Percentiles rank a stretch among this genome's conserved stretches.
phyloP scores from a whole-genome alignment of 345 rosid genomes.

The Aurinia saxatilis region DNA sequence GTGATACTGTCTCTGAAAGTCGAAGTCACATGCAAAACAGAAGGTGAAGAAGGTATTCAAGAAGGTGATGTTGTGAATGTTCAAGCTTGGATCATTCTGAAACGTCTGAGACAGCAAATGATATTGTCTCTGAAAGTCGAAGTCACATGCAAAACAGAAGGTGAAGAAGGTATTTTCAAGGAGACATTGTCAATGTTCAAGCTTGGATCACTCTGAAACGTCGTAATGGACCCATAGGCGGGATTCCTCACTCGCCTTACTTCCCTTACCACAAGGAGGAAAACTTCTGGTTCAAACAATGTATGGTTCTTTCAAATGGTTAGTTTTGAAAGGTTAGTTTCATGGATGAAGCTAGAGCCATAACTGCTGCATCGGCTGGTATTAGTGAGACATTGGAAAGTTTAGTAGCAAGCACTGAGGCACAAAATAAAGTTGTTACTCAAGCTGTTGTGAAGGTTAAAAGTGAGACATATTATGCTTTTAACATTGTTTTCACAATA shows the following conservation, averaged over 20 bases:
- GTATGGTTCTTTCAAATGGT: constrained; percentile 98
- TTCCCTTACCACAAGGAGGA: constrained; percentile 91
- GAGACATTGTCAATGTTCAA: constrained; percentile 67
- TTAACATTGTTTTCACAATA: too few relatives aligned
- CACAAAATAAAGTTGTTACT: constrained; percentile 45
- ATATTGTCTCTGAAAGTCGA: constrained; percentile 71
- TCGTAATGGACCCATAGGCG: constrained; percentile 58
- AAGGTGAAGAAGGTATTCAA: too few relatives aligned
- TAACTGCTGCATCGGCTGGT: constrained; percentile 64
- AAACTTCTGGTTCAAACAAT: constrained; percentile 66
- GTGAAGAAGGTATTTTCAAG: constrained; percentile 94
- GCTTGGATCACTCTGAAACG: constrained; percentile 85
- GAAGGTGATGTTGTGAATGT: constrained; percentile 84
- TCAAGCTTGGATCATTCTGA: constrained; percentile 79
- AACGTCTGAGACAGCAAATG: constrained; percentile 89
- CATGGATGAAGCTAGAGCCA: constrained; percentile 85
- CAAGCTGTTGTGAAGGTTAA: constrained; percentile 76
- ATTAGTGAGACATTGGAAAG: constrained; percentile 46
- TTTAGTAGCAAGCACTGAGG: constrained; percentile 65
- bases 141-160: constrained; percentile 81
- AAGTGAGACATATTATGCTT: constrained; percentile 63
- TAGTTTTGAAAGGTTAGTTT: constrained; percentile 81
- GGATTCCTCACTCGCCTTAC: constrained; percentile 74
- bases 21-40: constrained; percentile 70
- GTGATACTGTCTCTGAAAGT: constrained; percentile 78